Evolutionary conservation across 2,329 filamentous ascomycete genomes (phyloP), one percentile per base, ranked within the genome.

Genomic region (Plectosphaerella cucumerina): DNA sequence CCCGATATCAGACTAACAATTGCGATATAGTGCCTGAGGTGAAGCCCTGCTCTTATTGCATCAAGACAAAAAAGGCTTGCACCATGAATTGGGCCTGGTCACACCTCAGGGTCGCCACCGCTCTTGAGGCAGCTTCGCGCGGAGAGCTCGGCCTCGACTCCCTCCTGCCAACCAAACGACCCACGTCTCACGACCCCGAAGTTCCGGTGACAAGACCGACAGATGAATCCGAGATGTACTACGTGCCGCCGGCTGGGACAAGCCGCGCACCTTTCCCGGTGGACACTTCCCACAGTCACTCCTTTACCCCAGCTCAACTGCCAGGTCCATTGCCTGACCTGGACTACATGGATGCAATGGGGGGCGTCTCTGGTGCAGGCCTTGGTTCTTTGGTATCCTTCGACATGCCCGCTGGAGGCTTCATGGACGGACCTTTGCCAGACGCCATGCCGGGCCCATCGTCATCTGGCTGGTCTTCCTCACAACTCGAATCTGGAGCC

Each of bases 1-100:
- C 23, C 20, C 23, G 22, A 9, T 17, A 15, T 17, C 18, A 10
- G n/a, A 20, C 17, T 44, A 20, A 22, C 12, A 26, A 10, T 39
- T 14, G 35, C n/a, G 35, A 15, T 14, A 39, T 15, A 20, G 26
- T 20, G n/a, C 48, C 37, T 12, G 31, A 46, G 14, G 15, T 46
- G 2, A 14, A 35, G 9, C 53, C 58, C 12, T 66, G 64, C 45
- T 61, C 63, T 0, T 66, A 66, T 14, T 66, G 64, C 26, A 49
- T 53, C 5, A 63, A 58, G 49, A 66, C 64, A 15, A 58, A 60
- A 6, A 66, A 66, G 43, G 54, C 52, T 10, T 66, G 64, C 14
- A 61, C 63, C 1, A 50, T 63, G 37, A 58, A 64, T 9, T 65
- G 63, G 64, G 58, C 51, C 11, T 52, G 49, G 41, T 50, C 54